These are phyloP conservation scores for Penicillium coprophilum DNA, from an alignment of 495 filamentous ascomycete species.

Conservation along the genomic window DNA sequence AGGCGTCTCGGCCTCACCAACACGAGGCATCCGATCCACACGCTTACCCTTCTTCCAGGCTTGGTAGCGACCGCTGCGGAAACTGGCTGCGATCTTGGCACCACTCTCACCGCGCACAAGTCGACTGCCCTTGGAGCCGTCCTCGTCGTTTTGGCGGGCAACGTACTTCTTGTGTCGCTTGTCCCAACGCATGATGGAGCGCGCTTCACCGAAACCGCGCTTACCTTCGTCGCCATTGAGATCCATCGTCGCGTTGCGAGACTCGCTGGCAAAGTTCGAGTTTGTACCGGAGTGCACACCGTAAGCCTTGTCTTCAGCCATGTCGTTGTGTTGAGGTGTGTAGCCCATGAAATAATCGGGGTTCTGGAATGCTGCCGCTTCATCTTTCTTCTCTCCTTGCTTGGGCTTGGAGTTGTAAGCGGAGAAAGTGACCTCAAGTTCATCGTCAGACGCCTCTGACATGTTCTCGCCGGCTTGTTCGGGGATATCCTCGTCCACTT, in stretches of 20 bases:
- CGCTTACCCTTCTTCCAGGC: constrained; percentile 84
- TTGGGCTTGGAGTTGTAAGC: constrained; percentile 45
- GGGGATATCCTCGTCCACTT: constrained; percentile 37
- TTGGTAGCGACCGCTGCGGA: constrained; percentile 91
- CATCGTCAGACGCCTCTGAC: constrained; percentile 67
- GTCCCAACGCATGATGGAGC: constrained; percentile 85
- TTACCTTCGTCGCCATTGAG: constrained; percentile 80
- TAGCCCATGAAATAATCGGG: constrained; percentile 96
- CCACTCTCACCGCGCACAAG: constrained; percentile 89
- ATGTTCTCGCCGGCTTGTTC: constrained; percentile 56
- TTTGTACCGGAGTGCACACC: constrained; percentile 80
- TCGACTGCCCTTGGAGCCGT: constrained; percentile 80
- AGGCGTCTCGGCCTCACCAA: constrained; percentile 73
- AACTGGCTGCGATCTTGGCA: constrained; percentile 90
- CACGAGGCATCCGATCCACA: constrained; percentile 70
- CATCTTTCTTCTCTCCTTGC: constrained; percentile 30
- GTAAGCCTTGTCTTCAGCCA: constrained; percentile 86
- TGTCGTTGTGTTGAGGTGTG: constrained; percentile 69
- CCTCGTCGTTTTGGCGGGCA: constrained; percentile 82
- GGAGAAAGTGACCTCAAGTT: constrained; percentile 81
- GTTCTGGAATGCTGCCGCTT: constrained; percentile 64
- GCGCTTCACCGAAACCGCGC: constrained; percentile 70
- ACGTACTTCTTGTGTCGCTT: constrained; percentile 97
- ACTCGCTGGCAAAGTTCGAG: constrained; percentile 76
- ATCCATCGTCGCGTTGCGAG: constrained; percentile 83